These are phyloP conservation scores for Eustoma russellianum DNA, from an alignment of 257 asterid species.

Conservation along the genomic window DNA sequence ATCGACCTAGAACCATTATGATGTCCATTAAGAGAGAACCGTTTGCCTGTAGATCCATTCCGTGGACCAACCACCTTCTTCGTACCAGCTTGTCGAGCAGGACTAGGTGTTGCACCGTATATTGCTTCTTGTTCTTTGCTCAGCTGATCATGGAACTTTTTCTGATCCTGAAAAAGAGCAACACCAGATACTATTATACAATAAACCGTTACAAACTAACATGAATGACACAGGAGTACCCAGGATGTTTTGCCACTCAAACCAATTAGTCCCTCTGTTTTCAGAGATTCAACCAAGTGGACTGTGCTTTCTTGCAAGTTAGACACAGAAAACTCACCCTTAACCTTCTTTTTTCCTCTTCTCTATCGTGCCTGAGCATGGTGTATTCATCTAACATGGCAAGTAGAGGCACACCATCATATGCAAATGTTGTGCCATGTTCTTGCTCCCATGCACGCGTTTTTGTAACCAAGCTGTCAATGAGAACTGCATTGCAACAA, in stretches of 20 bases:
- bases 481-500: slow-evolving; percentile 57
- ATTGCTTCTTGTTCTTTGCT: slow-evolving; percentile 57
- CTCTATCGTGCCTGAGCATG: slow-evolving; percentile 94
- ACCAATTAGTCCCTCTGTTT: no score
- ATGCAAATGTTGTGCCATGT: slow-evolving; percentile 58
- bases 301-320: background rate
- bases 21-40: slow-evolving; percentile 71
- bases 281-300: no score
- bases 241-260: no score
- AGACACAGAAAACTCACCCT: slow-evolving; percentile 43
- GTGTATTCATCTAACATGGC: slow-evolving; percentile 96
- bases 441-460: slow-evolving; percentile 96
- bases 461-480: slow-evolving; percentile 72
- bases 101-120: slow-evolving; percentile 79
- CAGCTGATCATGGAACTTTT: slow-evolving; percentile 60
- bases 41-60: slow-evolving; percentile 50
- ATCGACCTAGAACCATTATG: slow-evolving; percentile 80
- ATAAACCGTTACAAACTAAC: background rate
- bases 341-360: slow-evolving; percentile 94
- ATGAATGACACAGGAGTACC: no score
- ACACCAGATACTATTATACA: background rate
- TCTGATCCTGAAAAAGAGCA: slow-evolving; percentile 49
- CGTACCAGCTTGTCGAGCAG: slow-evolving; percentile 54
- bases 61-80: slow-evolving; percentile 70
- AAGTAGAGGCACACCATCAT: slow-evolving; percentile 97